These are phyloP conservation scores for Botrytis elliptica DNA, from an alignment of 2,329 filamentous ascomycete species.

Conservation along the genomic window DNA sequence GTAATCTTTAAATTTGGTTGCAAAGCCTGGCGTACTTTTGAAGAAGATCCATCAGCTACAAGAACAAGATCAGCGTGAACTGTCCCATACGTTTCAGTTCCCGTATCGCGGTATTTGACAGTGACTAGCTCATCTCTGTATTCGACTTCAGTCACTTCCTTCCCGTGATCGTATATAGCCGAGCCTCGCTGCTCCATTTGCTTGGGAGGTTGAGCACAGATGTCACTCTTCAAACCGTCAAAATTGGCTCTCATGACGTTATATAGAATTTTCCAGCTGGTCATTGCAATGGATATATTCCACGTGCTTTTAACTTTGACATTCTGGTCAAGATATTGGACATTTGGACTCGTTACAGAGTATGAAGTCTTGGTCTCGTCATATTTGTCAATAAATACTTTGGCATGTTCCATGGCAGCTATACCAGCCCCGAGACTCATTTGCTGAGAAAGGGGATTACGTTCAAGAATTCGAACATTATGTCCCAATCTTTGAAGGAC, in stretches of 20 bases:
- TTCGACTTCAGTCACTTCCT: neutral
- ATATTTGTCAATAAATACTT: neutral
- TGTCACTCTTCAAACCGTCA: slow-evolving; percentile 26
- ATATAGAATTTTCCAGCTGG: slow-evolving; percentile 29
- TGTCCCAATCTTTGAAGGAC: neutral
- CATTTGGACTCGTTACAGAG: neutral
- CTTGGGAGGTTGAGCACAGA: neutral
- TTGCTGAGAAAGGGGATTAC: neutral
- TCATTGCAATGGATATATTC: neutral
- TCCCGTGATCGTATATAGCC: neutral
- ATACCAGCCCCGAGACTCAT: slow-evolving; percentile 2
- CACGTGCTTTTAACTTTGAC: slow-evolving; percentile 10
- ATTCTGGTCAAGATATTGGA: neutral
- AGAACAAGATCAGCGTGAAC: slow-evolving; percentile 1
- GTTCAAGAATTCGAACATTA: neutral
- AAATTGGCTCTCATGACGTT: slow-evolving; percentile 28
- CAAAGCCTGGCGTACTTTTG: neutral
- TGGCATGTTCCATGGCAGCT: slow-evolving; percentile 2
- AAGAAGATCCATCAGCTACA: neutral
- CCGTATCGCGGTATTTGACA: neutral
- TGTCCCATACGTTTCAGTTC: neutral
- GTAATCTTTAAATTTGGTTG: neutral
- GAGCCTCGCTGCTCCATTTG: neutral
- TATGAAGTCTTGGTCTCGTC: neutral
- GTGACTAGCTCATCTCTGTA: slow-evolving; percentile 5